Evolutionary conservation across 1,284 basidiomycete genomes (phyloP).

Genomic region (Ganoderma sp.): DNA sequence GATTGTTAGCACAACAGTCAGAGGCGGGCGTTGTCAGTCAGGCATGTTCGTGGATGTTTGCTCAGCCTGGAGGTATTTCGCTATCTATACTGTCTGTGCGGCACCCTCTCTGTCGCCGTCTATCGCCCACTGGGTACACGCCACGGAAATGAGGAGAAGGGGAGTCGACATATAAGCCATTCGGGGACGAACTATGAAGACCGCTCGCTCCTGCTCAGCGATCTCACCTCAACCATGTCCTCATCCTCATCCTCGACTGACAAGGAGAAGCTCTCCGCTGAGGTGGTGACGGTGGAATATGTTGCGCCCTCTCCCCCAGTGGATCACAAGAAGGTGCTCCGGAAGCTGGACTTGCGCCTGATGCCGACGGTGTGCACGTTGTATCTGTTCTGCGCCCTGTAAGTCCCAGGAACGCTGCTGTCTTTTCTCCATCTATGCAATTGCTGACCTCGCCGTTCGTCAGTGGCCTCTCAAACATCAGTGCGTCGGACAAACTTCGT

Average conservation of each 20-base stretch:
- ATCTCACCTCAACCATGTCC: not conserved
- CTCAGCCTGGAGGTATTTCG: not conserved
- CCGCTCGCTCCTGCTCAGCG: not conserved
- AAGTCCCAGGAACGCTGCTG: not conserved
- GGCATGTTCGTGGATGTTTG: not conserved
- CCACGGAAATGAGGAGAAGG: not conserved
- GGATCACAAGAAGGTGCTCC: conserved; percentile 20
- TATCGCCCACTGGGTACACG: not conserved
- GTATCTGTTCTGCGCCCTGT: conserved; percentile 43
- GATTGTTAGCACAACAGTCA: not conserved
- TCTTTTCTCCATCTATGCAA: conserved; percentile 22
- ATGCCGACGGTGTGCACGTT: not conserved
- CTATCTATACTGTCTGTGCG: not conserved
- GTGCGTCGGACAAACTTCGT: conserved; percentile 47
- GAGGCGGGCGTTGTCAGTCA: too few relatives aligned
- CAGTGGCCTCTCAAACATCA: conserved; percentile 72
- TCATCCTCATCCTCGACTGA: not conserved
- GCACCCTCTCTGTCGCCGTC: not conserved
- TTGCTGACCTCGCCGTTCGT: conserved; percentile 42
- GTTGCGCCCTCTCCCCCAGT: not conserved
- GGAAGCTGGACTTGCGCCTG: conserved; percentile 34
- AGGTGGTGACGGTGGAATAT: too few relatives aligned
- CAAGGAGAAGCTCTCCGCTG: not conserved
- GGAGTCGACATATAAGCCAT: not conserved
- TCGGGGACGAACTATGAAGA: not conserved